Conservation (phyloP, 2,329 filamentous ascomycete genomes). For the Aspergillus floridensis region DNA sequence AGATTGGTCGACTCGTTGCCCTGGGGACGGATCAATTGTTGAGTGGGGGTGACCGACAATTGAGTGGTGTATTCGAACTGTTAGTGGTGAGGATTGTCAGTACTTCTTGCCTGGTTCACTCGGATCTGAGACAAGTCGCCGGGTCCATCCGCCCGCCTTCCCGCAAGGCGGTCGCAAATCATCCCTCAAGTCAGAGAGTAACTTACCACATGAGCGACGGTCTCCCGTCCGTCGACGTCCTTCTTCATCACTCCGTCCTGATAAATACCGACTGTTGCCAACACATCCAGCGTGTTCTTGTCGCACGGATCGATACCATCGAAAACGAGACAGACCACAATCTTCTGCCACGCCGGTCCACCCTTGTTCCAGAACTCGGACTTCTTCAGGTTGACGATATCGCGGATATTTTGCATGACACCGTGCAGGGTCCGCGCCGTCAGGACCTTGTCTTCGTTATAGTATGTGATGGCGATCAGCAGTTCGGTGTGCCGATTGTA, state of each 20-base stretch:
- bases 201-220: slow-evolving; percentile 74
- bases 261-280: slow-evolving; percentile 93
- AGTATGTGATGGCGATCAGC: slow-evolving; percentile 96
- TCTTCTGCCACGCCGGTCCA: slow-evolving; percentile 98
- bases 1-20: slow-evolving; percentile 81
- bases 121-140: background rate
- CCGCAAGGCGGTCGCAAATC: background rate
- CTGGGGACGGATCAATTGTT: slow-evolving; percentile 90
- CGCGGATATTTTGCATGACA: slow-evolving; percentile 98
- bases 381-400: slow-evolving; percentile 98
- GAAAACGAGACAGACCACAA: slow-evolving; percentile 94
- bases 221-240: slow-evolving; percentile 96
- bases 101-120: background rate
- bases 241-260: slow-evolving; percentile 99
- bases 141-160: background rate
- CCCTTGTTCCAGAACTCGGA: slow-evolving; percentile 99
- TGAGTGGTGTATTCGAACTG: slow-evolving; percentile 95
- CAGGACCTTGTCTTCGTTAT: slow-evolving; percentile 97
- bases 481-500: slow-evolving; percentile 98
- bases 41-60: slow-evolving; percentile 92
- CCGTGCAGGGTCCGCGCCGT: slow-evolving; percentile 89
- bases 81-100: background rate
- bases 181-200: too few species aligned
- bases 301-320: slow-evolving; percentile 98
- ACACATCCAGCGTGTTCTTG: slow-evolving; percentile 88